Conservation (phyloP, 495 filamentous ascomycete genomes). For the Melanomma pulvis-pyrius region DNA sequence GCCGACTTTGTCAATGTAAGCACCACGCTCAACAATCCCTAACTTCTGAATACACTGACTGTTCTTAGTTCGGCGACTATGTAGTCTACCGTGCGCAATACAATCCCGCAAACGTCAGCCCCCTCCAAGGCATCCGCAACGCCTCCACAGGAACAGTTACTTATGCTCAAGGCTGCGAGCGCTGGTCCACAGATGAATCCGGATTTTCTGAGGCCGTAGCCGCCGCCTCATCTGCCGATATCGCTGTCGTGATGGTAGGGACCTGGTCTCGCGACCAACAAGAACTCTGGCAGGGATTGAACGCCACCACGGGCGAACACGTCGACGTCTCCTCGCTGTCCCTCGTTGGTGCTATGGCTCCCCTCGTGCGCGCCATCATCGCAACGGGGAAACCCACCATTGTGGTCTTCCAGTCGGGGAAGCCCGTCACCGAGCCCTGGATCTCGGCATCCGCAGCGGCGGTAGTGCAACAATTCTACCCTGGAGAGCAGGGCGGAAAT, state of each 20-base stretch:
- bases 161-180: constrained; percentile 70
- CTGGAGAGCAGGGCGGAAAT: constrained; percentile 58
- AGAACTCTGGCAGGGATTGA: constrained; percentile 67
- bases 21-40: constrained; percentile 8
- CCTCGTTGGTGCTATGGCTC: constrained; percentile 70
- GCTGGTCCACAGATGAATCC: constrained; percentile 69
- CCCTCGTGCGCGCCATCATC: constrained; percentile 64
- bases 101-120: constrained; percentile 58
- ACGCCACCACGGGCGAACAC: constrained; percentile 74
- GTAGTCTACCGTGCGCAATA: constrained; percentile 64
- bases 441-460: constrained; percentile 62
- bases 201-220: constrained; percentile 64
- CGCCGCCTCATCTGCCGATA: constrained; percentile 65
- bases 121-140: constrained; percentile 65
- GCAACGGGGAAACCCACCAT: constrained; percentile 68
- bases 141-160: constrained; percentile 59
- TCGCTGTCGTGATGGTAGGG: constrained; percentile 71
- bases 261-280: constrained; percentile 74
- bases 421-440: constrained; percentile 71
- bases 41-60: constrained; percentile 14
- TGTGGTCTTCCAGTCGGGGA: constrained; percentile 69
- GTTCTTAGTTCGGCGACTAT: constrained; percentile 63
- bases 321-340: constrained; percentile 64
- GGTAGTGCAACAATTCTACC: constrained; percentile 72
- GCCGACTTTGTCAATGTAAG: constrained; percentile 70